These are phyloP conservation scores for Telopea speciosissima DNA, from an alignment of 177 flowering plant genomes.

Conservation along the genomic window DNA sequence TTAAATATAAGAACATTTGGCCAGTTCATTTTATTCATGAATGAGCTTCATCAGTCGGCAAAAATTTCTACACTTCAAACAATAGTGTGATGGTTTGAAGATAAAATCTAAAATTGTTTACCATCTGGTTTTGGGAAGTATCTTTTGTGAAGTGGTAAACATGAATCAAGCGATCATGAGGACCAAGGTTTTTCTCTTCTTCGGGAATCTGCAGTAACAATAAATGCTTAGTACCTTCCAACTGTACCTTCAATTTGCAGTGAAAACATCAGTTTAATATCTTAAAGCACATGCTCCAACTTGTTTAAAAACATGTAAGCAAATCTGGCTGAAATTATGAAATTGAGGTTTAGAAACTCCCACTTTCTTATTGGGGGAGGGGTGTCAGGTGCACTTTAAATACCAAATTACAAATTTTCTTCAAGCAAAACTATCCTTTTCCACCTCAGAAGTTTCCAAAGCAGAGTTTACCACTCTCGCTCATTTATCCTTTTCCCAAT, in stretches of 20 bases:
- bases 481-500: too few species aligned
- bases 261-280: not conserved
- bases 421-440: too few species aligned
- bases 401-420: too few species aligned
- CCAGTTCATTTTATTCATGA: not conserved
- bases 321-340: too few species aligned
- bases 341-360: too few species aligned
- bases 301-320: not conserved
- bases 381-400: too few species aligned
- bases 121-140: slow-evolving; percentile 68
- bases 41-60: not conserved
- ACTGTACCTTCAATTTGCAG: not conserved
- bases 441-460: too few species aligned
- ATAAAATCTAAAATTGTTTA: slow-evolving; percentile 8
- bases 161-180: slow-evolving; percentile 78
- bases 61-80: not conserved
- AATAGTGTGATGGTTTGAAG: not conserved
- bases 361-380: too few species aligned
- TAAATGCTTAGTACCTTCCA: not conserved
- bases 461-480: too few species aligned
- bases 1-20: not conserved
- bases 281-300: not conserved
- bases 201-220: slow-evolving; percentile 58
- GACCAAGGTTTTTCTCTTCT: slow-evolving; percentile 85
- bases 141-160: slow-evolving; percentile 84